Evolutionary conservation across 495 filamentous ascomycete species (phyloP).

Genomic region (Bombardia bombarda): DNA sequence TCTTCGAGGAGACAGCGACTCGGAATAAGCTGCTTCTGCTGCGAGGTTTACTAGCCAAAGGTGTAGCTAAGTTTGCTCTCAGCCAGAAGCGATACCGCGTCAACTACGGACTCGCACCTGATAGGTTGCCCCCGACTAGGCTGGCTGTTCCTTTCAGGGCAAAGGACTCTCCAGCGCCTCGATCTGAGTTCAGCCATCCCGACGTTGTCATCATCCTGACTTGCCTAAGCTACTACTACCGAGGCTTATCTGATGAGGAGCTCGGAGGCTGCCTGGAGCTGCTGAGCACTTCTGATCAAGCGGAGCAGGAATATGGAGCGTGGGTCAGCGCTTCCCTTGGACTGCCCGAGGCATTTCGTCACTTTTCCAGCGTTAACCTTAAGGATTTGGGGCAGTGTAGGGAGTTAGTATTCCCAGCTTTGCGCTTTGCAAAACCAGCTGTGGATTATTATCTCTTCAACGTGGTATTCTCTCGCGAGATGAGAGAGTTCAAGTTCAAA

Average conservation of each 20-base stretch:
- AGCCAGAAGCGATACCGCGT: conserved; percentile 57
- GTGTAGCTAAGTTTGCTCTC: conserved; percentile 48
- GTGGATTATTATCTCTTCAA: conserved; percentile 58
- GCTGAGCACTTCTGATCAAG: conserved; percentile 48
- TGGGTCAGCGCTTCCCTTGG: conserved; percentile 39
- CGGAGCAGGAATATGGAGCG: conserved; percentile 39
- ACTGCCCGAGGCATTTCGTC: conserved; percentile 32
- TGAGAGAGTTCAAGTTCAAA: conserved; percentile 56
- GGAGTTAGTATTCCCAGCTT: conserved; percentile 39
- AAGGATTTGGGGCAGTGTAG: conserved; percentile 38
- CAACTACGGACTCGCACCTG: conserved; percentile 52
- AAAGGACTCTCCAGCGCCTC: conserved; percentile 55
- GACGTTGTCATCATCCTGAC: conserved; percentile 64
- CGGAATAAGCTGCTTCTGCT: conserved; percentile 45
- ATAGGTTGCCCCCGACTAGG: conserved; percentile 31
- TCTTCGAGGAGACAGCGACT: conserved; percentile 26
- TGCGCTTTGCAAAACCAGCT: conserved; percentile 42
- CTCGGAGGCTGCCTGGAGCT: conserved; percentile 40
- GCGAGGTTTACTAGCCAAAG: conserved; percentile 51
- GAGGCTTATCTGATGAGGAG: conserved; percentile 48
- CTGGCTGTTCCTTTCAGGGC: conserved; percentile 67
- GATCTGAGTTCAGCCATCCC: conserved; percentile 68
- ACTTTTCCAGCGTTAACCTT: conserved; percentile 52
- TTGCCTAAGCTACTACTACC: conserved; percentile 60
- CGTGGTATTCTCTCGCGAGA: conserved; percentile 58